These are phyloP conservation scores for Coix lacrymajobi DNA, from an alignment of 176 grass and related monocot genomes.

Conservation along the genomic window DNA sequence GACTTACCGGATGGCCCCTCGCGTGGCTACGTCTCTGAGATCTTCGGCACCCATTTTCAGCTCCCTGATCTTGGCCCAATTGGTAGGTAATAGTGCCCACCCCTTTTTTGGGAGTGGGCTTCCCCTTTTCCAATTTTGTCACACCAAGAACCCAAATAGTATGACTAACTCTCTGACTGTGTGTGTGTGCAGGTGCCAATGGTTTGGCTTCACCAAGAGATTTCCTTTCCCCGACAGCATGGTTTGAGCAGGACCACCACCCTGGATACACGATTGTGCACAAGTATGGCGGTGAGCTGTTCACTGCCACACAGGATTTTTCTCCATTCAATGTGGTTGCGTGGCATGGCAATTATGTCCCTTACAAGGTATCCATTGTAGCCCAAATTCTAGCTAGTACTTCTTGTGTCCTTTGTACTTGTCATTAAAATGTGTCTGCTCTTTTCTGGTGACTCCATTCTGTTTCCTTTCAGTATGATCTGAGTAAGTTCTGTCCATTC, in stretches of 20 bases:
- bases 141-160: neutral
- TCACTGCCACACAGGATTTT: constrained; percentile 88
- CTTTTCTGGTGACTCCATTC: constrained; percentile 4
- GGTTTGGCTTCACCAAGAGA: constrained; percentile 79
- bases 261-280: constrained; percentile 74
- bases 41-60: constrained; percentile 86
- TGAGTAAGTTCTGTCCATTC: constrained; percentile 89
- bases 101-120: neutral
- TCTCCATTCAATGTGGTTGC: constrained; percentile 93
- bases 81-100: constrained; percentile 29
- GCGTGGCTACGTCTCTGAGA: constrained; percentile 82
- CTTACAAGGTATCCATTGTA: constrained; percentile 72
- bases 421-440: neutral
- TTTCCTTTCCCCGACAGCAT: constrained; percentile 79
- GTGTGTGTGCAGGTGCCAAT: constrained; percentile 63
- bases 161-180: neutral
- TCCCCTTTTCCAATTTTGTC: neutral
- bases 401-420: neutral
- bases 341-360: constrained; percentile 97
- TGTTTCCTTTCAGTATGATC: constrained; percentile 66
- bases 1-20: constrained; percentile 75
- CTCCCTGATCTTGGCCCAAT: constrained; percentile 95
- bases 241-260: constrained; percentile 63
- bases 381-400: neutral
- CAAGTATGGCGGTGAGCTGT: constrained; percentile 84